A percentile compares a stretch with the other conserved stretches of the same genome.
These are phyloP conservation scores for Fraxinus pennsylvanica DNA, from an alignment of 257 asterid species.

Conservation along the genomic window DNA sequence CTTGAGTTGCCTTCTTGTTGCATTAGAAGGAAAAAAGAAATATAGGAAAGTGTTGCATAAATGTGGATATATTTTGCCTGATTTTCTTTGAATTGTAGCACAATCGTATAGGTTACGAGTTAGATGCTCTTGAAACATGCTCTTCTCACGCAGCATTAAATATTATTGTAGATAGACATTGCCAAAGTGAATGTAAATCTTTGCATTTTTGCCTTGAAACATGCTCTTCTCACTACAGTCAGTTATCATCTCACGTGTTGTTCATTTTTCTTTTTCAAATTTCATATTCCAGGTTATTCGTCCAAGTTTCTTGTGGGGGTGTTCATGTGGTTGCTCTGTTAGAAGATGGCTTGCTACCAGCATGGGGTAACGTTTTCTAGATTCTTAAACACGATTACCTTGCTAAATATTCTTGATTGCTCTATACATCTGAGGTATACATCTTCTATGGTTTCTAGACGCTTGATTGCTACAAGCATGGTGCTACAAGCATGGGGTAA, in stretches of 20 bases:
- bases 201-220: background rate
- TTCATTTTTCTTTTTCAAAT: too few relatives aligned
- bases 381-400: background rate
- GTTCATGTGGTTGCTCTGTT: conserved; percentile 88
- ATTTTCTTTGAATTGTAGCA: background rate
- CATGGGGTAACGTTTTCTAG: conserved; percentile 70
- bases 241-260: too few relatives aligned
- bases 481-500: background rate
- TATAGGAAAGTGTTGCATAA: background rate
- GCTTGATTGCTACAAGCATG: conserved; percentile 4
- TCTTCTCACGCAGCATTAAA: background rate
- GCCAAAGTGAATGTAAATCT: background rate
- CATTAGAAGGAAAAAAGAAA: background rate
- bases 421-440: background rate
- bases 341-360: conserved; percentile 84
- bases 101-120: background rate
- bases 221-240: too few relatives aligned
- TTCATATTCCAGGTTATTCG: conserved; percentile 29
- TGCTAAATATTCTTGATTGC: conserved; percentile 21
- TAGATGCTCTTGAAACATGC: background rate
- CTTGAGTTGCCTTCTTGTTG: conserved; percentile 3
- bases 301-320: conserved; percentile 94
- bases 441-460: background rate
- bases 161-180: background rate
- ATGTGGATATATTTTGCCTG: background rate